Conservation (phyloP, 352 stramenopile genomes). For the Peronospora farinosa region DNA sequence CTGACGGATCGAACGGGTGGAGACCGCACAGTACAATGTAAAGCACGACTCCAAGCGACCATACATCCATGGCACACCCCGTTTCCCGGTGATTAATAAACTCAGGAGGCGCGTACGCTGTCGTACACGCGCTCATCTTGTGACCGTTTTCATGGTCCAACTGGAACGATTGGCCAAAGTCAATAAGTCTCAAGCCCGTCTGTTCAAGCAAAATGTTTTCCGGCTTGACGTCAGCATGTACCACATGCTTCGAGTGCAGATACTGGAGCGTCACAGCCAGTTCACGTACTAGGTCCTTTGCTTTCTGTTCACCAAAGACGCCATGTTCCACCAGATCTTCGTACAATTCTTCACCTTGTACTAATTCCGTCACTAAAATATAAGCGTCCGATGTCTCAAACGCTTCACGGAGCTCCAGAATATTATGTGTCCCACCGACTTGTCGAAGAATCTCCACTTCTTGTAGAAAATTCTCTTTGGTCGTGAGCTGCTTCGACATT, state of each 20-base stretch:
- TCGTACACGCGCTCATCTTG: conserved; percentile 28
- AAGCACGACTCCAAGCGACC: conserved; percentile 50
- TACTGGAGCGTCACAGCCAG: conserved; percentile 35
- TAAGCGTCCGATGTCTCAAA: conserved; percentile 54
- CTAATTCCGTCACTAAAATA: conserved; percentile 52
- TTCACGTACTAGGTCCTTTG: conserved; percentile 30
- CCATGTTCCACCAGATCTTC: conserved; percentile 41
- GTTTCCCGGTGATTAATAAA: conserved; percentile 25
- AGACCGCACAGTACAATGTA: conserved; percentile 46
- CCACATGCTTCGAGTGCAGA: conserved; percentile 40
- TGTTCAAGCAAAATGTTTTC: conserved; percentile 51
- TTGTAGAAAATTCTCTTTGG: conserved; percentile 43
- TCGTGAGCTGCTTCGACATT: conserved; percentile 41
- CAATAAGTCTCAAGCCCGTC: conserved; percentile 52
- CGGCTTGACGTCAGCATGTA: conserved; percentile 52
- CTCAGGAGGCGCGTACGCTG: conserved; percentile 40
- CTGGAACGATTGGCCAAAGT: conserved; percentile 73
- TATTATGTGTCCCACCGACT: conserved; percentile 34
- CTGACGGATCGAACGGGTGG: conserved; percentile 55
- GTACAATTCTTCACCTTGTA: conserved; percentile 46
- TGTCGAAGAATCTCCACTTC: conserved; percentile 47
- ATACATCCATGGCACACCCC: conserved; percentile 45
- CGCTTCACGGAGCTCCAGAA: conserved; percentile 45
- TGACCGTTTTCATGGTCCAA: conserved; percentile 13
- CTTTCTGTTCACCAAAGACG: conserved; percentile 34